These are phyloP conservation scores for Capsicum baccatum DNA, from an alignment of 257 asterid species.

Conservation along the genomic window DNA sequence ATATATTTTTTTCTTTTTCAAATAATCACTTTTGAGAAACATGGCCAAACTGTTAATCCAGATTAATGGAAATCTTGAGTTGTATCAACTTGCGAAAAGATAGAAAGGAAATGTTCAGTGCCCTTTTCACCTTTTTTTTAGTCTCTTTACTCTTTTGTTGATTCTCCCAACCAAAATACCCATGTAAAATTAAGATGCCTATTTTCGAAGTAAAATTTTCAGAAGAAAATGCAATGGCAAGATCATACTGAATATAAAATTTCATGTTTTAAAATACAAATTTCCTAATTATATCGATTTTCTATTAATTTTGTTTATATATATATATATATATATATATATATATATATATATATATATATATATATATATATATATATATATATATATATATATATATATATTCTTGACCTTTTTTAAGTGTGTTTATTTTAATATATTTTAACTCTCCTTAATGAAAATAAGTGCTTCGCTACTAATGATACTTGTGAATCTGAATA, in stretches of 20 bases:
- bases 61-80: neutral
- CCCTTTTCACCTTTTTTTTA: neutral
- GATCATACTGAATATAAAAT: neutral
- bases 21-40: no score
- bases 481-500: neutral
- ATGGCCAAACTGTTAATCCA: neutral
- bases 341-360: no score
- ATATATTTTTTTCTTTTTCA: no score
- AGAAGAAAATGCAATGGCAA: neutral
- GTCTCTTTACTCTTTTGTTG: conserved; percentile 17
- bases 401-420: no score
- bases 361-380: no score
- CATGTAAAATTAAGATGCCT: neutral
- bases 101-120: neutral
- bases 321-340: no score
- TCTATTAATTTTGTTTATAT: no score
- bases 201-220: neutral
- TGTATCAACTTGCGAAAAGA: conserved; percentile 15
- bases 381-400: no score
- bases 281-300: no score
- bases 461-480: fast-evolving
- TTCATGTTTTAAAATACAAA: neutral
- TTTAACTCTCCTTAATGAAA: neutral
- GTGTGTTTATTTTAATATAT: neutral
- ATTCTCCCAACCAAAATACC: conserved; percentile 12